Base-by-base conservation (phyloP, 768 basidiomycete species). In the Pulveroboletus frians region DNA sequence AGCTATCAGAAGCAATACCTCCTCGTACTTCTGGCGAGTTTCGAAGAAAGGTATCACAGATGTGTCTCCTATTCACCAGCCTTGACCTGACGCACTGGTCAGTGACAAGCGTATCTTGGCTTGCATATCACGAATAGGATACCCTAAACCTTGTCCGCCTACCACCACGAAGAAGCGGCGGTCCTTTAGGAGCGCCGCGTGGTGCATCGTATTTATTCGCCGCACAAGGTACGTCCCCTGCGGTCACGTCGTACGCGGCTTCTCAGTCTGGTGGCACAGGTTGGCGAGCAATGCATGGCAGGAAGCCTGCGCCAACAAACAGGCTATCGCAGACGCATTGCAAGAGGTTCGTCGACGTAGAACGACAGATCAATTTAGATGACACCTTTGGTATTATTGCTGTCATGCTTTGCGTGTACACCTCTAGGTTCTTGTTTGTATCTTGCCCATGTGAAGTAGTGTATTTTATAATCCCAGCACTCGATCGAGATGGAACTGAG, bases 1-100 rank as follows among this genome's bases (percentile, higher is more conserved):
- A 73, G 76, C 14, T 83, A 92, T 60, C 96, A 98, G 72, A 99
- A 99, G 64, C 73, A 78, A 40, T 97, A 97, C 64, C 74, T 98
- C 10, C 71, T 93, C 9, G 69, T 83, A 3, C 72, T 94, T n/a
- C 69, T 96, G 21, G 64, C 77, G 18, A 76, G 78, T 49, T 81
- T 84, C 49, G 84, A 90, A 71, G 79, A 76, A 60, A 85, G 81
- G 89, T 89, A 43, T 41, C 15, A 21, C 43, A 13, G 10, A 34
- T 15, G 0, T 17, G n/a, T 37, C 34, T 43, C 41, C 18, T 4
- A 11, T 39, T 39, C 27, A 32, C 11, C 3, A 26, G 23, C 23
- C 10, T 36, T 9, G 18, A 30, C n/a, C 50, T 58, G 31, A 61
- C 50, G 8, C 8, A 29, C 36, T 15, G 15, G 17, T 15, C 50